These are phyloP conservation scores for Verticillium longisporum DNA, from an alignment of 2,329 filamentous ascomycete genomes.

Conservation along the genomic window DNA sequence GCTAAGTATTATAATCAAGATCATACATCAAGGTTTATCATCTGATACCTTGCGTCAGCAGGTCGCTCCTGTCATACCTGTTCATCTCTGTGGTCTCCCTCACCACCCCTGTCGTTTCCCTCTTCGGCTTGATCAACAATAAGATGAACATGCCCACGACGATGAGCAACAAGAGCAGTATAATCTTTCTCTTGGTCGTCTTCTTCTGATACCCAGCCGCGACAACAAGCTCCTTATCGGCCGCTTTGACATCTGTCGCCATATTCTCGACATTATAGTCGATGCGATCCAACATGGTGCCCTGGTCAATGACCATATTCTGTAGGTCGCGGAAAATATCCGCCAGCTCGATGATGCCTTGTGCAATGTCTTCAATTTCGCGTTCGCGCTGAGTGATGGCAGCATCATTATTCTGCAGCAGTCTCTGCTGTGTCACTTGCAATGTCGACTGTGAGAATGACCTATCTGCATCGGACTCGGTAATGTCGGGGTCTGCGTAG, in stretches of 20 bases:
- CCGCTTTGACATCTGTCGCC: conserved; percentile 85
- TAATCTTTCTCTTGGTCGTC: conserved; percentile 85
- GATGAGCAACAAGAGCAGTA: conserved; percentile 77
- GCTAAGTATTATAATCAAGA: conserved; percentile 11
- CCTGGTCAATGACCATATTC: conserved; percentile 89
- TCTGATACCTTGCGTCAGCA: conserved; percentile 13
- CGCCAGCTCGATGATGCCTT: conserved; percentile 93
- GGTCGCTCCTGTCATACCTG: conserved; percentile 16
- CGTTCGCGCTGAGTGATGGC: conserved; percentile 87
- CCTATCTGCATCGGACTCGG: conserved; percentile 90
- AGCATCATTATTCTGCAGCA: conserved; percentile 69
- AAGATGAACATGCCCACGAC: conserved; percentile 84
- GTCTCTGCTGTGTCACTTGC: conserved; percentile 64
- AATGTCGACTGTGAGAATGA: conserved; percentile 86
- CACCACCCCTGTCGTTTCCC: conserved; percentile 17
- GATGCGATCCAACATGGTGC: conserved; percentile 85
- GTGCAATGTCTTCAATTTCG: conserved; percentile 96
- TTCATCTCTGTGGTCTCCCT: conserved; percentile 2
- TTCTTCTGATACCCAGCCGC: conserved; percentile 84
- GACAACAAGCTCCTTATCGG: conserved; percentile 85
- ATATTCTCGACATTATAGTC: conserved; percentile 98
- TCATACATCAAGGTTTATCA: conserved; percentile 13
- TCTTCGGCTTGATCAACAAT: conserved; percentile 72
- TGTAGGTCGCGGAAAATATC: conserved; percentile 97
- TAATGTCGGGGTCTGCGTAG: conserved; percentile 79